Conservation (phyloP, 768 basidiomycete genomes). For the Suillus hirtellus region DNA sequence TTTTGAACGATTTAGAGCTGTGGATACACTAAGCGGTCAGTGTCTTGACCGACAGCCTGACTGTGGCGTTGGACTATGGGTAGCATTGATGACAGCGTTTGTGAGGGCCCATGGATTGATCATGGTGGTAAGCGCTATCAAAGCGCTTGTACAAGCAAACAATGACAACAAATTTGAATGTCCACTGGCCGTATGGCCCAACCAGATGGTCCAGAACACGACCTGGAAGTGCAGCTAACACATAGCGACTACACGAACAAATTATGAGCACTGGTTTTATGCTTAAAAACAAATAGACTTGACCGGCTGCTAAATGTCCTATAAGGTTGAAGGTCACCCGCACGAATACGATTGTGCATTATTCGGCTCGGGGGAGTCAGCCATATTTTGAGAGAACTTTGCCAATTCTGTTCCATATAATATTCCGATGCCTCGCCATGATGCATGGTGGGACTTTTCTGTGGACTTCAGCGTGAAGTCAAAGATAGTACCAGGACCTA, state of each 20-base stretch:
- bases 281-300: not conserved
- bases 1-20: not conserved
- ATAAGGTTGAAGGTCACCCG: not conserved
- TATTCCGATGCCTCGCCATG: not conserved
- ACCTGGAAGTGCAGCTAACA: not conserved
- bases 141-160: not conserved
- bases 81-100: not conserved
- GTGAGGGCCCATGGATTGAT: not conserved
- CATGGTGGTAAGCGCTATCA: not conserved
- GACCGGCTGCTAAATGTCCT: not conserved
- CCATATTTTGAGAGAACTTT: not conserved
- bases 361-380: not conserved
- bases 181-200: not conserved
- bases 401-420: not conserved
- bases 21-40: not conserved
- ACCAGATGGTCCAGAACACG: not conserved
- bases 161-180: not conserved
- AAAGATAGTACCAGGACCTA: not conserved
- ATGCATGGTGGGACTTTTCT: not conserved
- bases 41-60: not conserved
- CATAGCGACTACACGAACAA: not conserved
- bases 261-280: not conserved
- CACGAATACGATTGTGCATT: not conserved
- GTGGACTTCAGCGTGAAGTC: not conserved
- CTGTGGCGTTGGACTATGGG: not conserved